phyloP scores from a whole-genome alignment of 108 stramenopile species.

The Pseudonitzschia multistriata region DNA sequence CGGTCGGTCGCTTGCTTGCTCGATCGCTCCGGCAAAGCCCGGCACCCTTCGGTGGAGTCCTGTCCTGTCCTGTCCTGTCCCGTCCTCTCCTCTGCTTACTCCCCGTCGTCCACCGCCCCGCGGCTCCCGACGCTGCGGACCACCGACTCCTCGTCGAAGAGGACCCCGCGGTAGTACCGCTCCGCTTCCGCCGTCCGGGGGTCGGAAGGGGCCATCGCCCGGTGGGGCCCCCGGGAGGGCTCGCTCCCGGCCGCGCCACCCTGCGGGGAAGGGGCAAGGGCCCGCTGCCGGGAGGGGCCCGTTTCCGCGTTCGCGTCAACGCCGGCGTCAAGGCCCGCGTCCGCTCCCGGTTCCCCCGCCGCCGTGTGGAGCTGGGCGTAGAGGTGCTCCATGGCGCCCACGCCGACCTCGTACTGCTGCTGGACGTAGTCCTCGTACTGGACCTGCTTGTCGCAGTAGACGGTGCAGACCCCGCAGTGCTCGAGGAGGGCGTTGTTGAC shows the following conservation, averaged over 20 bases:
- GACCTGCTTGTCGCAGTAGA: slow-evolving; percentile 37
- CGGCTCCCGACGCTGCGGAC: slow-evolving; percentile 21
- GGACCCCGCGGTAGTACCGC: slow-evolving; percentile 9
- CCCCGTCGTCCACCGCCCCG: slow-evolving; percentile 8
- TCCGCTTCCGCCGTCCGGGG: background rate
- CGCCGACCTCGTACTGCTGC: slow-evolving; percentile 14
- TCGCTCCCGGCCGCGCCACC: background rate
- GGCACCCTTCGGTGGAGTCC: no score
- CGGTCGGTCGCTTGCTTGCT: no score
- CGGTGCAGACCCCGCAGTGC: slow-evolving; percentile 30
- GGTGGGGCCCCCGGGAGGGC: background rate
- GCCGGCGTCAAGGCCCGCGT: background rate
- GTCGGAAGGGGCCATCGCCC: background rate
- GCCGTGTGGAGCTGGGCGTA: slow-evolving; percentile 4
- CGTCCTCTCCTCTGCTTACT: background rate
- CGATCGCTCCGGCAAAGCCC: no score
- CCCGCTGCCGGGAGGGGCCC: no score
- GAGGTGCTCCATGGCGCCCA: slow-evolving; percentile 6
- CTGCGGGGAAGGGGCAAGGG: no score
- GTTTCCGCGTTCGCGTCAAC: background rate
- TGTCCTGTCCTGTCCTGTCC: background rate
- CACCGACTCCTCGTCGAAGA: slow-evolving; percentile 39
- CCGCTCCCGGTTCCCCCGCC: background rate
- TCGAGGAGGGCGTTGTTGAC: slow-evolving; percentile 23
- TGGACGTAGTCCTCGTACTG: slow-evolving; percentile 29